Evolutionary conservation across 2,329 filamentous ascomycete genomes (phyloP), one percentile per base, ranked within the genome.

Genomic region (Cytospora schulzeri): DNA sequence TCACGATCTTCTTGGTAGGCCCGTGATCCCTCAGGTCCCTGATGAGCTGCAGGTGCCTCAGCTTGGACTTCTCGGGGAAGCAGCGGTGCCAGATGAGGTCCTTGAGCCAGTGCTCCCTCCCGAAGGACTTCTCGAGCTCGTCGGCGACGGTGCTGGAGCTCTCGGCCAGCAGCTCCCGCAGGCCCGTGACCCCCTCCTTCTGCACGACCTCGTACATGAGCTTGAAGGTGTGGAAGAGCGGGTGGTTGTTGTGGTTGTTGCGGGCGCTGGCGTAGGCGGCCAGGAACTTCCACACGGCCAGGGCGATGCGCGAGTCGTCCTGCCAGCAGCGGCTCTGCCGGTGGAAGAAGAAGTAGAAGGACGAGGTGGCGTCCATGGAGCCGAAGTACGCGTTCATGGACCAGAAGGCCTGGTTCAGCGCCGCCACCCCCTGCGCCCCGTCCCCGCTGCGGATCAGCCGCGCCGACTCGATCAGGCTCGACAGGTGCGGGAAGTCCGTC

Each of bases 331-430:
- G 22, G 55, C 55, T 59, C 56, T 63, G 61, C 22, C 61, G 61
- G 61, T 63, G 61, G 56, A 63, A 63, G 61, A 63, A 63, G 61
- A 63, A 63, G 56, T 63, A 63, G 35, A 63, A 63, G 31, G 61
- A 63, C 15, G 61, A 52, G 4, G 61, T 59, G 31, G 61, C 61
- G 61, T 63, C 61, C 61, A 63, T 63, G 26, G 55, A 59, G 5
- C 48, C 54, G 1, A 63, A 45, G 28, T 63, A 63, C 2, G 50
- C 8, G 50, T 48, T 63, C 61, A 63, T 63, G 5, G 61, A 53
- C 61, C 61, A 63, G 56, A 63, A 63, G 1, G 61, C 61, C 56
- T 59, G 61, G 54, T 63, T 63, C 50, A 63, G 61, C 15, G 61
- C 61, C 11, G 61, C 61, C 0, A 63, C 61, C 1, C 61, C 61